A percentile compares a stretch with the other conserved stretches of the same genome.
Evolutionary conservation across 768 basidiomycete species (phyloP).

Genomic region (Auricularia sp.): DNA sequence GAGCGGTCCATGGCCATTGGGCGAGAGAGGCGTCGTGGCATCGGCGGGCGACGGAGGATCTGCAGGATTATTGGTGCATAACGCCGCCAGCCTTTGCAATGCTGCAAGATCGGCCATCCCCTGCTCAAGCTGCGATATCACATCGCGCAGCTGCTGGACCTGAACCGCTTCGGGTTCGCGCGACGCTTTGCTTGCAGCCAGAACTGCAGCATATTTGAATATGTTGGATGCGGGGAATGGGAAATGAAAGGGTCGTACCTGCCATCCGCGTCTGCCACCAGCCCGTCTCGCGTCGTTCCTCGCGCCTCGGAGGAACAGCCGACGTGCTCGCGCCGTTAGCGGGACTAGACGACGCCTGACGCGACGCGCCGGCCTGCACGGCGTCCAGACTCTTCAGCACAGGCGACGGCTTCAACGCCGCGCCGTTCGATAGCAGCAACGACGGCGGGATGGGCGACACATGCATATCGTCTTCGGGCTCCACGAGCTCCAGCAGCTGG

Average conservation of each 20-base stretch:
- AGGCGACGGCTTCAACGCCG: constrained; percentile 14
- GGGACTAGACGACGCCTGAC: not conserved
- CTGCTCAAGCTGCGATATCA: constrained; percentile 44
- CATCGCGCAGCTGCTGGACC: constrained; percentile 41
- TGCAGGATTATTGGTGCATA: constrained; percentile 47
- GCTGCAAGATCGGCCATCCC: constrained; percentile 41
- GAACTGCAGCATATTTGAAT: not conserved
- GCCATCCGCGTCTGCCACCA: constrained; percentile 80
- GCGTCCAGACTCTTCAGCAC: not conserved
- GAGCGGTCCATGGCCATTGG: not conserved
- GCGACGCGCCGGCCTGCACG: not conserved
- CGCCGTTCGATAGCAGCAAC: constrained; percentile 29
- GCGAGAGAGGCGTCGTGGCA: not conserved
- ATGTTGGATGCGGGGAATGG: not conserved
- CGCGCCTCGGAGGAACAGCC: constrained; percentile 31
- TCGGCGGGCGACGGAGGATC: not conserved
- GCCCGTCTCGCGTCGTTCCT: constrained; percentile 55
- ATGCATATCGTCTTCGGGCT: constrained; percentile 57
- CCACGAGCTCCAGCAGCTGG: constrained; percentile 75
- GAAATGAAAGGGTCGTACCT: constrained; percentile 36
- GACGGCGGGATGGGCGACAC: constrained; percentile 48
- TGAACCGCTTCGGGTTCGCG: constrained; percentile 31
- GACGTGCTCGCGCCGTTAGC: not conserved
- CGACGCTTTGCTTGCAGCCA: not conserved
- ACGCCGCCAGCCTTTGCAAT: constrained; percentile 48